These are phyloP conservation scores for Neurospora africana DNA, from an alignment of 495 filamentous ascomycete species.

Conservation along the genomic window DNA sequence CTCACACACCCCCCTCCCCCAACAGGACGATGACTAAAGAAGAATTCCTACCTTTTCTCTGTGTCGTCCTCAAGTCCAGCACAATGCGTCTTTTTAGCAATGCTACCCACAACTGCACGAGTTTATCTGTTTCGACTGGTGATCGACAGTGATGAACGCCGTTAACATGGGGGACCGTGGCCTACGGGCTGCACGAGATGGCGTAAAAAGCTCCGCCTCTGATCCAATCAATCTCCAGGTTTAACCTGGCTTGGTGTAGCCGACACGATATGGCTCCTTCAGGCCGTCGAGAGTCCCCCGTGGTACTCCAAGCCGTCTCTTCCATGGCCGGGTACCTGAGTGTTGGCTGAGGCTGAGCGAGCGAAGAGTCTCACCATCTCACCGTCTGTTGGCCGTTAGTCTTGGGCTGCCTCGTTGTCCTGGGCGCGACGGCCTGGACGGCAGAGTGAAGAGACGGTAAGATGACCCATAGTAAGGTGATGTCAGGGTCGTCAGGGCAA, in stretches of 20 bases:
- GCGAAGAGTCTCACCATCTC: neutral
- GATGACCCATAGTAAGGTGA: neutral
- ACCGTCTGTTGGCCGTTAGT: neutral
- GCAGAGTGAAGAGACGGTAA: constrained; percentile 1
- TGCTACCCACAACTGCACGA: constrained; percentile 11
- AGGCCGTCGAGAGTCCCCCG: constrained; percentile 1
- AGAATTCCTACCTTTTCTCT: neutral
- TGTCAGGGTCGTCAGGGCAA: neutral
- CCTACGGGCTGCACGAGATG: constrained; percentile 23
- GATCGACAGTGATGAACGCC: constrained; percentile 27
- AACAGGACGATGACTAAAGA: neutral
- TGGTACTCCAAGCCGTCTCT: neutral
- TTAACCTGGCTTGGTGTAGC: constrained; percentile 16
- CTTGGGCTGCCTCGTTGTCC: constrained; percentile 20
- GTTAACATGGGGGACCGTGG: constrained; percentile 21
- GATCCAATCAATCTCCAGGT: constrained; percentile 13
- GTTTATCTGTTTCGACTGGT: constrained; percentile 14
- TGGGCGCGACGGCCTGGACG: constrained; percentile 3
- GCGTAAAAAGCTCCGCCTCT: constrained; percentile 16
- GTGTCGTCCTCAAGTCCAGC: neutral
- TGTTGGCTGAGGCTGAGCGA: neutral
- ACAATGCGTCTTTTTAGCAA: constrained; percentile 1
- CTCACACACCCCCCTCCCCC: neutral
- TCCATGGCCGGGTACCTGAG: neutral
- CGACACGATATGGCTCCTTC: constrained; percentile 16